Conservation (phyloP, 805 yeast genomes). For the Zygosaccharomyces kombuchaensis region DNA sequence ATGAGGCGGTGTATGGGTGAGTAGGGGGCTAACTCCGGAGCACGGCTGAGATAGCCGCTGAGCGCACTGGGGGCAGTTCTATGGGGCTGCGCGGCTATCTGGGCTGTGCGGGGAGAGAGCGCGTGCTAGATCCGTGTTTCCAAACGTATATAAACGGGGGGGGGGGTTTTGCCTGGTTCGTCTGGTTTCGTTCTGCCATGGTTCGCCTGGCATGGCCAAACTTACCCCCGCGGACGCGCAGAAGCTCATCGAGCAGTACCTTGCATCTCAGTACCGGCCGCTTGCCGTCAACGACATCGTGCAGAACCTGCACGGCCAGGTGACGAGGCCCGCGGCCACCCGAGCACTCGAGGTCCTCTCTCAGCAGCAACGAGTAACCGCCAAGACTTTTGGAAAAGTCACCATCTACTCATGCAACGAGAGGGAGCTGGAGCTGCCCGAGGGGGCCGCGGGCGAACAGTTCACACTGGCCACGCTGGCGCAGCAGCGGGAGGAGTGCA, state of each 20-base stretch:
- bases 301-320: constrained; percentile 41
- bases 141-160: constrained; percentile 2
- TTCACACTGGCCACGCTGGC: constrained; percentile 19
- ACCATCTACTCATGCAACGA: constrained; percentile 42
- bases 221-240: constrained; percentile 29
- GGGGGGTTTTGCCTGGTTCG: no score
- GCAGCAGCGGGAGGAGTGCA: constrained; percentile 24
- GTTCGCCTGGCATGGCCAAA: no score
- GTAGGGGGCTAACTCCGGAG: background rate
- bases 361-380: constrained; percentile 32
- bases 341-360: constrained; percentile 39
- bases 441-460: constrained; percentile 8
- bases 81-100: background rate
- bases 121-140: background rate
- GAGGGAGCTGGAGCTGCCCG: constrained; percentile 15
- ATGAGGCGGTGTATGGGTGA: background rate
- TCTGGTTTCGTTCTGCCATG: no score
- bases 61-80: no score
- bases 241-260: constrained; percentile 35
- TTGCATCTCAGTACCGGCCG: constrained; percentile 45
- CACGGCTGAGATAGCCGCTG: background rate
- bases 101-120: constrained; percentile 6
- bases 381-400: constrained; percentile 44
- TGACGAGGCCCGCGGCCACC: constrained; percentile 37
- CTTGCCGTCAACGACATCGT: constrained; percentile 45